Base-by-base conservation (phyloP, 129 eudicot species). In the Oenanthe sinensis region DNA sequence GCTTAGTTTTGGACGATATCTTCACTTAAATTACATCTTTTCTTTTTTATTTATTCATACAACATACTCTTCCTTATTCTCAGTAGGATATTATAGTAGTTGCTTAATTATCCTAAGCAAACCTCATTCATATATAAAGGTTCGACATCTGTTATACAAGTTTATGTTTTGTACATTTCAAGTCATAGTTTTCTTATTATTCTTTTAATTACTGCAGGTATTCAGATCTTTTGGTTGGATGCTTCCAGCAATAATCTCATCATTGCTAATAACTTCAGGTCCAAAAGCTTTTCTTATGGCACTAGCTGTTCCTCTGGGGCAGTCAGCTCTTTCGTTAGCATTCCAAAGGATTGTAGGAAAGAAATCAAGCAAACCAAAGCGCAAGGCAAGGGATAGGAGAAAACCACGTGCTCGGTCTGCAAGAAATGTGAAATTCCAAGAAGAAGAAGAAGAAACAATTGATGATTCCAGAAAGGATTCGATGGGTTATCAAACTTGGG, bases 221-320 rank as follows among this genome's bases (percentile, higher is more conserved):
- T 95, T 95, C 79, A 81, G 86, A 78, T 85, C 96, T 60, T 96
- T 80, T 74, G 99, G 99, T 45, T 92, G 89, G 97, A 82, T 78
- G 80, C 93, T 89, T 85, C 99, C 97, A 75, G 78, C 83, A 74
- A 89, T 96, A 58, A 76, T 92, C 40, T 30, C 88, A 39, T 89
- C 97, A 15, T 43, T 91, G 69, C 84, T 96, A 48, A 80, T 90
- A 20, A 83, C 95, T 49, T 82, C 89, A 4, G 99, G 99, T 68
- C 91, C 86, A 39, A 92, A 96, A 85, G 91, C 99, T 45, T 96
- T 96, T 75, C 89, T 96, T 5, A 44, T 90, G 95, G 96, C 97
- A 44, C 84, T 90, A 71, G 92, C 91, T 26, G 77, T 96, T 77
- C 96, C 96, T 30, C 15, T 96, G 1, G 90, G 89, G 50, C 92